Conservation (phyloP, 257 asterid species). For the Nicotiana paniculata region DNA sequence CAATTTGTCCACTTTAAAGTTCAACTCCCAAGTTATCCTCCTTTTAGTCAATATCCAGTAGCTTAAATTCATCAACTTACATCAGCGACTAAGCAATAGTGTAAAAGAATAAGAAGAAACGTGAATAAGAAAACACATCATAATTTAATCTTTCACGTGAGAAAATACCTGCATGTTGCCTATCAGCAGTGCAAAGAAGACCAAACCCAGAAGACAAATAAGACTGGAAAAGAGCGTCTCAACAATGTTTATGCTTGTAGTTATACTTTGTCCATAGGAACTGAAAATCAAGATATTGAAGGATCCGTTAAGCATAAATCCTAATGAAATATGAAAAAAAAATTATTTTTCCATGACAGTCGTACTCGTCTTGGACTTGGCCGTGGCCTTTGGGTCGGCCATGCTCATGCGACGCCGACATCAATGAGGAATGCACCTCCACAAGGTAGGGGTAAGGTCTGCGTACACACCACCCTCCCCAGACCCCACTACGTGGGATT, state of each 20-base stretch:
- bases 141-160: background rate
- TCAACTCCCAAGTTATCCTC: background rate
- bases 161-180: slow-evolving; percentile 82
- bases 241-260: slow-evolving; percentile 39
- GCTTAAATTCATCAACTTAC: background rate
- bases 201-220: slow-evolving; percentile 74
- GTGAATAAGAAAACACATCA: background rate
- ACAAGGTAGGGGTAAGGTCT: too few species aligned
- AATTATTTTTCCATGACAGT: too few species aligned
- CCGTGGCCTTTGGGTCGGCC: too few species aligned
- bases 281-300: slow-evolving; percentile 30
- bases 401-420: too few species aligned
- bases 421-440: too few species aligned
- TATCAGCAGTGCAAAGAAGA: slow-evolving; percentile 73
- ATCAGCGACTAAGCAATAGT: background rate
- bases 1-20: background rate
- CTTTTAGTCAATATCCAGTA: background rate
- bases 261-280: slow-evolving; percentile 71
- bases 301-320: background rate
- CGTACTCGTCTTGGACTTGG: too few species aligned
- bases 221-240: slow-evolving; percentile 58
- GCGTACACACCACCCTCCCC: too few species aligned
- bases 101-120: background rate
- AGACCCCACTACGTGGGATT: too few species aligned
- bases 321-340: background rate